A percentile compares a stretch with the other conserved stretches of the same genome.
Conservation (phyloP, 306 rosid genomes). For the Lithocarpus polystachyus region DNA sequence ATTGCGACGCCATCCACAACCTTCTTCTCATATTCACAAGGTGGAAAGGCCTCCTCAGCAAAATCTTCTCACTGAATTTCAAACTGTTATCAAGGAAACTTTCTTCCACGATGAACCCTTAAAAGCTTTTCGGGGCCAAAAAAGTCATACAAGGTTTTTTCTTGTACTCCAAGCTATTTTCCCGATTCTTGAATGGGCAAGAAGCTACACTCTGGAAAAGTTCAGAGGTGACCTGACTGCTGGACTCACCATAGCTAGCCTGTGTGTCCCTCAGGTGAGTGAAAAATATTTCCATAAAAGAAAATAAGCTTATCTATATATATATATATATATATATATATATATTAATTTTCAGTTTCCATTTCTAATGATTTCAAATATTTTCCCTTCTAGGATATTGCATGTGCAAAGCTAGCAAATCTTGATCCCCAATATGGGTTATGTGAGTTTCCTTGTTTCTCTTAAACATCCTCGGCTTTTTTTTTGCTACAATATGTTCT, state of each 20-base stretch:
- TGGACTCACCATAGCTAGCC: conserved; percentile 80
- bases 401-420: conserved; percentile 55
- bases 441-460: conserved; percentile 31
- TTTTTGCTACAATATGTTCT: neutral
- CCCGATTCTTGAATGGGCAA: conserved; percentile 59
- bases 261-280: conserved; percentile 74
- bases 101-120: conserved; percentile 54
- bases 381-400: conserved; percentile 24
- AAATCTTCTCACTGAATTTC: conserved; percentile 29
- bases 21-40: conserved; percentile 28
- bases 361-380: neutral
- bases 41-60: conserved; percentile 41
- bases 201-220: conserved; percentile 35
- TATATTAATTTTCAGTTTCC: neutral
- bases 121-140: conserved; percentile 38
- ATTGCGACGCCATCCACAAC: conserved; percentile 18
- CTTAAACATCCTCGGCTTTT: neutral
- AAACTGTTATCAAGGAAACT: conserved; percentile 27
- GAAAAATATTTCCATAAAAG: neutral
- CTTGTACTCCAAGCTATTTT: conserved; percentile 49
- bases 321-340: neutral
- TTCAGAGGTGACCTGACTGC: conserved; percentile 55
- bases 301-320: neutral
- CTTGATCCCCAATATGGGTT: conserved; percentile 41
- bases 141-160: conserved; percentile 21